Evolutionary conservation across 1,284 basidiomycete species (phyloP), one percentile per base, ranked within the genome.

Genomic region (Microbotryum intermedium): DNA sequence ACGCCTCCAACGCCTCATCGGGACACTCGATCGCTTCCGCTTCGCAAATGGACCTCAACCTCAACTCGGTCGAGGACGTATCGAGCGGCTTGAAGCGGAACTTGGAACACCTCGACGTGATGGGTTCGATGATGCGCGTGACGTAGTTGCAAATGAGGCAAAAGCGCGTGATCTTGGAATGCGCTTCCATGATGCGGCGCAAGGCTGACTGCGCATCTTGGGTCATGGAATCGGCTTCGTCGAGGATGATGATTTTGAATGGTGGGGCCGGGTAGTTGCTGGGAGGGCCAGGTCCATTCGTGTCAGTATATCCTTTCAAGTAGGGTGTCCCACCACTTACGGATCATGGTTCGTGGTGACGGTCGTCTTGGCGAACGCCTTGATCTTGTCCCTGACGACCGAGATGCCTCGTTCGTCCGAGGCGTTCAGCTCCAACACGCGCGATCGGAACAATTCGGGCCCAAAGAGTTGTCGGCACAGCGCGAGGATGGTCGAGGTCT

Each of bases 71-170:
- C 20, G 89, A 90, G 7, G 77, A 75, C 9, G 83, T 77, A 72
- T 93, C 92, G 29, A 99, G 81, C 3, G 93, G 89, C 26, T 90
- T 90, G 79, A 98, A 99, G 49, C 95, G 86, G 78, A 99, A 98
- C 77, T 99, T 99, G 61, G 91, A 95, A 76, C 95, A 99, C 57
- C 95, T 85, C n/a, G 94, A 97, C 20, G 95, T 91, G 26, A 99
- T 82, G 0, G 95, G 95, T 73, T 98, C 95, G 62, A 99, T 99
- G 68, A 99, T 98, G 71, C 94, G 82, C 2, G 95, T 98, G 29
- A 99, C 95, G 75, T 98, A 99, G 79, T 99, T 99, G 80, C 95
- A 99, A 6, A 98, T 90, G 23, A 99, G 80, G 77, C 95, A 99
- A 78, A 99, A 99, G 6, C 95, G 82, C 42, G 95, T 98, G 73